Evolutionary conservation across 768 basidiomycete genomes (phyloP).

Genomic region (Leccinum longicurvipes): DNA sequence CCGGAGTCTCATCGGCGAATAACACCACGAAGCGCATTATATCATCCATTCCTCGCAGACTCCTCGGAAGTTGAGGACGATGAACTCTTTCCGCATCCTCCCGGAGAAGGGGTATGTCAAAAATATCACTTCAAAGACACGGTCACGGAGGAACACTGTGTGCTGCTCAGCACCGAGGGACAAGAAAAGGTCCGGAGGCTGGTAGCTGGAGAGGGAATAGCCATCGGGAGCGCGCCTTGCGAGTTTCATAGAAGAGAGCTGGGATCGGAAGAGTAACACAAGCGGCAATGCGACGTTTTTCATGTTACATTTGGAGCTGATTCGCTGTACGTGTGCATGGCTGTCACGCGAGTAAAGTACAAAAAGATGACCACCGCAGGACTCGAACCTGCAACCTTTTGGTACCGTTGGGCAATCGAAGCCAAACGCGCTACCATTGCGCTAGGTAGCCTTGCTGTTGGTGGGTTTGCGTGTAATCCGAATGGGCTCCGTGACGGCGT

Average conservation of each 20-base stretch:
- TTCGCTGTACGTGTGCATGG: not conserved
- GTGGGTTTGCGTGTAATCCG: not conserved
- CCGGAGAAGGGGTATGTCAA: constrained; percentile 65
- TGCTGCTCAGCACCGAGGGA: constrained; percentile 40
- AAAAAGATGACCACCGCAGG: constrained; percentile 75
- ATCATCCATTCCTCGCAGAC: constrained; percentile 72
- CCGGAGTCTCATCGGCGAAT: constrained; percentile 75
- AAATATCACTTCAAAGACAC: constrained; percentile 58
- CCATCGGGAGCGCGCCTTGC: constrained; percentile 59
- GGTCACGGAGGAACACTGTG: constrained; percentile 54
- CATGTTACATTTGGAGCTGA: not conserved
- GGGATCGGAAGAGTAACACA: constrained; percentile 9
- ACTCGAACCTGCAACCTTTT: constrained; percentile 97
- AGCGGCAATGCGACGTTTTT: not conserved
- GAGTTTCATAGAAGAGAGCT: constrained; percentile 48
- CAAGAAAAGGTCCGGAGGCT: constrained; percentile 32
- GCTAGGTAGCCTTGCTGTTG: constrained; percentile 52
- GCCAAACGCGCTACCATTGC: constrained; percentile 96
- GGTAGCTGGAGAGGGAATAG: constrained; percentile 44
- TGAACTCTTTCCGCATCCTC: constrained; percentile 64
- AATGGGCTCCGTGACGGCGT: too few species aligned
- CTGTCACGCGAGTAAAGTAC: not conserved
- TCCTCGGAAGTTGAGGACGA: constrained; percentile 52
- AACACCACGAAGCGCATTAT: constrained; percentile 72
- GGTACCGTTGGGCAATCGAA: constrained; percentile 77